A percentile compares a stretch with the other conserved stretches of the same genome.
Conservation (phyloP, 768 basidiomycete genomes). For the Suillus ampliporus region DNA sequence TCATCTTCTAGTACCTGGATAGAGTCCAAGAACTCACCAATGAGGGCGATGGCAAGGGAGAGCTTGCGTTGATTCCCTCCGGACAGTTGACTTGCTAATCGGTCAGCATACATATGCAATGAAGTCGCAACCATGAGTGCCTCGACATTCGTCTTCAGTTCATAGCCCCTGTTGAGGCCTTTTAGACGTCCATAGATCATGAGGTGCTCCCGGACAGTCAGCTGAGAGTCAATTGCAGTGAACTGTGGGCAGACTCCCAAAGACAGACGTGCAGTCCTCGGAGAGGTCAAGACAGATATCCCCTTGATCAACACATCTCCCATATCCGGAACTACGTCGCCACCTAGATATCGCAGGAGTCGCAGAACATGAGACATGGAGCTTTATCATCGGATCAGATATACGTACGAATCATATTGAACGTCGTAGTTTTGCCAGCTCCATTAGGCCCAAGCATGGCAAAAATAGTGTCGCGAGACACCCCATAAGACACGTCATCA, state of each 20-base stretch:
- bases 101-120: conserved; percentile 64
- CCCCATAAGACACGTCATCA: conserved; percentile 74
- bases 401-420: conserved; percentile 76
- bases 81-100: conserved; percentile 74
- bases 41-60: conserved; percentile 75
- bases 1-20: neutral
- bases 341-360: conserved; percentile 49
- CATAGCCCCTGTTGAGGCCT: conserved; percentile 57
- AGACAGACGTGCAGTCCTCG: conserved; percentile 65
- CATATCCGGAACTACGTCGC: conserved; percentile 66
- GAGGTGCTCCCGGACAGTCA: conserved; percentile 81
- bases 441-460: conserved; percentile 83
- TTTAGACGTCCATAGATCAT: conserved; percentile 75
- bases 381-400: neutral
- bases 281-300: conserved; percentile 66
- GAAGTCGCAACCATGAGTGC: conserved; percentile 64
- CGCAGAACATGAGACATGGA: neutral
- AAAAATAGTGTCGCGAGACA: conserved; percentile 66
- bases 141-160: conserved; percentile 59
- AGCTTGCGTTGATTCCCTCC: conserved; percentile 84
- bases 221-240: conserved; percentile 78
- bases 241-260: conserved; percentile 87
- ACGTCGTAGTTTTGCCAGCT: conserved; percentile 83
- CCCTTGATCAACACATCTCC: conserved; percentile 76
- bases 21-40: conserved; percentile 50